Percentiles rank a stretch among this genome's conserved stretches.
These are phyloP conservation scores for Asterophora parasitica DNA, from an alignment of 768 basidiomycete species.

Conservation along the genomic window DNA sequence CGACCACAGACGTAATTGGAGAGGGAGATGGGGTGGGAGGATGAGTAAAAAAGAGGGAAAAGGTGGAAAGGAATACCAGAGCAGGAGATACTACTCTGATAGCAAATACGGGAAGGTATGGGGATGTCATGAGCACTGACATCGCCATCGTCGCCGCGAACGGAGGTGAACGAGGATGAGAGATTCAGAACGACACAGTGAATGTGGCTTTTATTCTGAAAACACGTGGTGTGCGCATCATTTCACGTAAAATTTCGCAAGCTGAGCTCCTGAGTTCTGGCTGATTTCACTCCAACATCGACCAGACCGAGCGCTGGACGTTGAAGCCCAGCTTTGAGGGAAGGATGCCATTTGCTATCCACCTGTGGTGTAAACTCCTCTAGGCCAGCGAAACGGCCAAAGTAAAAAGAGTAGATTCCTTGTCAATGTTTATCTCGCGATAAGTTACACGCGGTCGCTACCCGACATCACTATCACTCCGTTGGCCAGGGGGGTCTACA, in stretches of 20 bases:
- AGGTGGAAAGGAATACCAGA: slow-evolving; percentile 53
- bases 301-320: too few species aligned
- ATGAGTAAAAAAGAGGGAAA: slow-evolving; percentile 54
- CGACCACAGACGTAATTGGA: slow-evolving; percentile 74
- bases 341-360: too few species aligned
- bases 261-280: neutral
- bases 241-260: slow-evolving; percentile 14
- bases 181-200: slow-evolving; percentile 7
- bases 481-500: too few species aligned
- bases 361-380: too few species aligned
- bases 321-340: too few species aligned
- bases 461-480: too few species aligned
- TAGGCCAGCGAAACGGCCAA: too few species aligned
- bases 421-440: too few species aligned
- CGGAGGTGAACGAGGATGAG: slow-evolving; percentile 16
- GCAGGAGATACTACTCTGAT: slow-evolving; percentile 66
- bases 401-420: too few species aligned
- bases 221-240: slow-evolving; percentile 22
- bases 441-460: too few species aligned
- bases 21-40: slow-evolving; percentile 48
- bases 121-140: slow-evolving; percentile 17
- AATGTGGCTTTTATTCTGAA: slow-evolving; percentile 17
- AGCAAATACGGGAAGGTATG: slow-evolving; percentile 40
- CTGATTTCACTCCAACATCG: neutral
- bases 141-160: slow-evolving; percentile 26